Percentiles rank a stretch among this genome's conserved stretches.
phyloP scores from a whole-genome alignment of 345 rosid genomes.

The Citrus reticulata region DNA sequence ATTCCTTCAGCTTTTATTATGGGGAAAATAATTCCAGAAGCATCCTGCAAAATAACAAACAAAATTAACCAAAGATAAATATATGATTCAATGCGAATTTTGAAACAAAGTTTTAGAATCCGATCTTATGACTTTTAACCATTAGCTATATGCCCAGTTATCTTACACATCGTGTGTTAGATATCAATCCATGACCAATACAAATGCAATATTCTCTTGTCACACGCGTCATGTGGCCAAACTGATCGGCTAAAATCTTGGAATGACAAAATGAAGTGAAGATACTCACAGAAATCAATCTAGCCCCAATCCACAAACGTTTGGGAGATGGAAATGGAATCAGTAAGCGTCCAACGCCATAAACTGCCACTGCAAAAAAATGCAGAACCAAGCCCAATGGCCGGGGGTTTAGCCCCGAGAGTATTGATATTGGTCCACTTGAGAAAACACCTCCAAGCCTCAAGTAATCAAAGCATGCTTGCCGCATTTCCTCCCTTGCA shows the following conservation, averaged over 20 bases:
- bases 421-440: slow-evolving; percentile 30
- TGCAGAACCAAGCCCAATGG: slow-evolving; percentile 30
- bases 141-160: no score
- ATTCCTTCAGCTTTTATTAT: slow-evolving; percentile 16
- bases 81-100: no score
- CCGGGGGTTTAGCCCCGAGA: slow-evolving; percentile 36
- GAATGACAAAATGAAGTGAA: not conserved
- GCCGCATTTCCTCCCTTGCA: slow-evolving; percentile 28
- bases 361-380: slow-evolving; percentile 32
- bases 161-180: not conserved
- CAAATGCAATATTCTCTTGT: no score
- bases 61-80: not conserved
- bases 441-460: slow-evolving; percentile 36
- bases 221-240: no score
- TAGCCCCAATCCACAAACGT: slow-evolving; percentile 29
- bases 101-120: no score
- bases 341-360: slow-evolving; percentile 25
- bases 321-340: slow-evolving; percentile 32
- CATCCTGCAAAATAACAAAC: not conserved
- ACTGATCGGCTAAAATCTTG: no score
- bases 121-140: no score
- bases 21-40: slow-evolving; percentile 7
- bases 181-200: no score
- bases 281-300: slow-evolving; percentile 24
- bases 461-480: slow-evolving; percentile 35